These are phyloP conservation scores for Coemansia sp. DNA, from an alignment of 192 early-diverging fungal genomes.

Conservation along the genomic window DNA sequence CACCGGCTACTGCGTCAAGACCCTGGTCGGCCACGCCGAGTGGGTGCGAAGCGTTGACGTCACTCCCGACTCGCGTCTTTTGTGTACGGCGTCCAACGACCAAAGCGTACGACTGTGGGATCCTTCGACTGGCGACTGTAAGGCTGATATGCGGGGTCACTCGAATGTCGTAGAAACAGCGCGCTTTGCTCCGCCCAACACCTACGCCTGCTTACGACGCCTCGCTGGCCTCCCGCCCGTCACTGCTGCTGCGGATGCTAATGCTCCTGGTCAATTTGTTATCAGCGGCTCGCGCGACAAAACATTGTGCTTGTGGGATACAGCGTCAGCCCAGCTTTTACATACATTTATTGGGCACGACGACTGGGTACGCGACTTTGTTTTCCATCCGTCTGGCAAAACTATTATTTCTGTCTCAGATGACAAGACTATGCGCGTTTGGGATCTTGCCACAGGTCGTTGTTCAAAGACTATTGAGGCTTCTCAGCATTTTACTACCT, in stretches of 20 bases:
- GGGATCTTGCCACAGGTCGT: constrained; percentile 85
- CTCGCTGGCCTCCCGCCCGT: constrained; percentile 62
- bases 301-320: constrained; percentile 87
- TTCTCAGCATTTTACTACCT: constrained; percentile 88
- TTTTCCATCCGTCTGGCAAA: constrained; percentile 83
- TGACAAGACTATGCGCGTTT: constrained; percentile 88
- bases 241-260: constrained; percentile 44
- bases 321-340: constrained; percentile 66
- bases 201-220: constrained; percentile 69
- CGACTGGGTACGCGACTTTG: constrained; percentile 89
- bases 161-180: constrained; percentile 95
- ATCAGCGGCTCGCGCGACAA: constrained; percentile 91
- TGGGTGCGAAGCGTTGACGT: constrained; percentile 84
- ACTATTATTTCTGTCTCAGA: constrained; percentile 82
- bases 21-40: constrained; percentile 78
- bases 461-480: constrained; percentile 85
- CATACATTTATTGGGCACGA: constrained; percentile 86
- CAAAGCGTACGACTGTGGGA: constrained; percentile 91
- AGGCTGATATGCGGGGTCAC: constrained; percentile 84
- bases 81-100: constrained; percentile 84
- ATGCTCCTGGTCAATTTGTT: constrained; percentile 67
- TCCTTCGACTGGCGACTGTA: constrained; percentile 67
- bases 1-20: constrained; percentile 78
- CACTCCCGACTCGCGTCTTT: constrained; percentile 68
- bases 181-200: constrained; percentile 74